Evolutionary conservation across 2,329 filamentous ascomycete genomes (phyloP), one percentile per base, ranked within the genome.

Genomic region (Sarocladium oryzae): DNA sequence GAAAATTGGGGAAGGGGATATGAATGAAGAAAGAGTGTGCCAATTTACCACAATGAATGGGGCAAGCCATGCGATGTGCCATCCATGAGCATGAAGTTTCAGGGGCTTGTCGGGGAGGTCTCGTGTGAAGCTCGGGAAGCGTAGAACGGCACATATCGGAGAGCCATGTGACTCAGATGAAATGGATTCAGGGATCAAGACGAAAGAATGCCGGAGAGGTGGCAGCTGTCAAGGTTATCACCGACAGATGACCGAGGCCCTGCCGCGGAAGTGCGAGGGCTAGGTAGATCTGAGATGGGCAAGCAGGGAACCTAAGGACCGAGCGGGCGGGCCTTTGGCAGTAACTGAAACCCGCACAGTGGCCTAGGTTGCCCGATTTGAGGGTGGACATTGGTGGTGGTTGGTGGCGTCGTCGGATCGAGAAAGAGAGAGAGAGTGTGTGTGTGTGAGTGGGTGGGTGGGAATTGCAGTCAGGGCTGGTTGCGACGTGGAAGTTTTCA

Each of bases 401-500:
- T n/a, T 36, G 33, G 33, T 20, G 32, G 43, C 33, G 43, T 24
- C 43, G 43, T 33, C 28, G 3, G 43, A 43, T 28, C 21, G 40
- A 43, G 40, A 24, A 26, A 20, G 11, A 7, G 40, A n/a, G n/a
- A n/a, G n/a, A n/a, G n/a, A n/a, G n/a, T n/a, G n/a, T n/a, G n/a
- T n/a, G n/a, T n/a, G n/a, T n/a, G n/a, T n/a, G n/a, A n/a, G n/a
- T n/a, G n/a, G n/a, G n/a, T n/a, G n/a, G n/a, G n/a, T n/a, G n/a
- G n/a, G n/a, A n/a, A n/a, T n/a, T n/a, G n/a, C n/a, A n/a, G n/a
- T n/a, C n/a, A 26, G 21, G 5, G 40, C 21, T 43, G 40, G 40
- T 43, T 40, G 37, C 37, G 23, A 23, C n/a, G n/a, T n/a, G n/a
- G n/a, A n/a, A 26, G 21, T 23, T 48, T 48, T 48, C 43, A 48